These are phyloP conservation scores for Talaromyces rugulosus DNA, from an alignment of 2,329 filamentous ascomycete genomes.

Conservation along the genomic window DNA sequence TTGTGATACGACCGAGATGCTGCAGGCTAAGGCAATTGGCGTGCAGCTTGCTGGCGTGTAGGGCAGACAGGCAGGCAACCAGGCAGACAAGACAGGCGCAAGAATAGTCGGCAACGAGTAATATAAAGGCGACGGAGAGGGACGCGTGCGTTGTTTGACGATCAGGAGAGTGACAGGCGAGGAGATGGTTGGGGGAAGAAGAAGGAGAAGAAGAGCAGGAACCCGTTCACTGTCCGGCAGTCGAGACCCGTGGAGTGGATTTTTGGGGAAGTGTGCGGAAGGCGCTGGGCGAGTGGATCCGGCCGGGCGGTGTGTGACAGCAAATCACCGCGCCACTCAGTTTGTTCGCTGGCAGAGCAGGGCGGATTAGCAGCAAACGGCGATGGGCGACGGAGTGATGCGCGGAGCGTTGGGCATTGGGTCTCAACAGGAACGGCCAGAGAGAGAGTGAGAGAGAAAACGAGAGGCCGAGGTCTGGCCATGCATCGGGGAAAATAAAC, in stretches of 20 bases:
- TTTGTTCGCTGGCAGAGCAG: conserved; percentile 5
- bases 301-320: conserved; percentile 13
- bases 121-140: not conserved
- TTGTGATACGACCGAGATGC: not conserved
- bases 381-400: not conserved
- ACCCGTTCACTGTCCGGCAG: not conserved
- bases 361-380: no score
- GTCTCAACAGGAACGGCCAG: not conserved
- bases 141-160: not conserved
- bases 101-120: not conserved
- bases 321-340: conserved; percentile 2
- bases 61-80: not conserved
- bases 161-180: not conserved
- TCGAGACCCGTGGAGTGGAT: not conserved
- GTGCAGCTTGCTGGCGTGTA: not conserved
- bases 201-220: not conserved
- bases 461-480: not conserved
- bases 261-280: not conserved
- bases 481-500: conserved; percentile 7
- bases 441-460: no score
- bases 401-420: not conserved
- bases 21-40: not conserved
- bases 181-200: not conserved
- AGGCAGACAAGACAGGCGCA: not conserved
- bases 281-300: conserved; percentile 7